Evolutionary conservation across 768 basidiomycete genomes (phyloP), one percentile per base, ranked within the genome.

Genomic region (Pleurotus sapidus): DNA sequence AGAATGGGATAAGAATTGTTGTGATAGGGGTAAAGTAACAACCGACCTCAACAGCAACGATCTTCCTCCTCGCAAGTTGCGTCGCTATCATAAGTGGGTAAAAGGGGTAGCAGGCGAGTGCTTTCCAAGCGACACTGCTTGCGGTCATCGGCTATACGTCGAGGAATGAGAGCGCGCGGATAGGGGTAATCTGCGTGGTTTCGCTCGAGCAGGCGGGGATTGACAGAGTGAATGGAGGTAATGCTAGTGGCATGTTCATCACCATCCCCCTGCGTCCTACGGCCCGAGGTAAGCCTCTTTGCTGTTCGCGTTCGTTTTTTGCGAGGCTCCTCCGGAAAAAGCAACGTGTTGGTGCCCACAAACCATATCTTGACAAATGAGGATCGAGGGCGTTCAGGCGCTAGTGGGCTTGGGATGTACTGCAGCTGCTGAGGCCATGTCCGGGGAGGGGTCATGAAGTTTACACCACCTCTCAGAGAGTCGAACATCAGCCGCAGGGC

Each of bases 401-500:
- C 15, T 9, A 54, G 12, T 6, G 51, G 51, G 23, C 51, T 54
- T 23, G 51, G 51, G 9, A 54, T 54, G 24, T 54, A 54, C 23
- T 54, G 37, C 3, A 54, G 51, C 5, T 54, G 39, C 15, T 54
- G 51, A 1, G 51, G 39, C 51, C 51, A 54, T 17, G 51, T 43
- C 5, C 51, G 51, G 25, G 38, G 20, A n/a, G 51, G 51, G 7
- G 51, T 54, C 51, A 54, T 40, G 11, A 54, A 54, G 25, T 54
- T 54, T 34, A 34, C 30, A 4, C 51, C 51, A 15, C 42, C 39
- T 57, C 51, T 34, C 18, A 55, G 40, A 23, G 45, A 17, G 18
- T 59, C 51, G 38, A 60, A 57, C 23, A 57, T 48, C 17, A 51
- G 38, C 20, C 49, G n/a, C 45, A 58, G 17, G 9, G 34, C 27